These are phyloP conservation scores for Pilobolus umbonatus DNA, from an alignment of 192 early-diverging fungal genomes.

Conservation along the genomic window DNA sequence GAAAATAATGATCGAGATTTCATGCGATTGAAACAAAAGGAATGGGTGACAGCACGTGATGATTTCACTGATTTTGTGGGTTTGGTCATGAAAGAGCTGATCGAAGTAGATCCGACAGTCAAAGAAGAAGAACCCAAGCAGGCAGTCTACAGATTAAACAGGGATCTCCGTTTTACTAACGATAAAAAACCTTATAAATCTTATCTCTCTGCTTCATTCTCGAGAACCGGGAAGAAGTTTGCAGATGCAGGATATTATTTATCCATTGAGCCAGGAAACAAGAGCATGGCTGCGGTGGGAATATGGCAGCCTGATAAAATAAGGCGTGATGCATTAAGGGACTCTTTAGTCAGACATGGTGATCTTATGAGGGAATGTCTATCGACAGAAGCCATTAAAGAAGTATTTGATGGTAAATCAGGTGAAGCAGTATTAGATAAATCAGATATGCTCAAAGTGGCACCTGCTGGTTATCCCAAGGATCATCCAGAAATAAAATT, in stretches of 20 bases:
- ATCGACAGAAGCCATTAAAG: conserved; percentile 36
- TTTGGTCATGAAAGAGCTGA: conserved; percentile 35
- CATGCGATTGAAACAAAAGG: conserved; percentile 32
- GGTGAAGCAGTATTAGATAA: conserved; percentile 33
- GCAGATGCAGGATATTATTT: conserved; percentile 51
- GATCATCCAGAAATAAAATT: conserved; percentile 52
- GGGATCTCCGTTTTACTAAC: conserved; percentile 56
- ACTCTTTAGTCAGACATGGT: conserved; percentile 37
- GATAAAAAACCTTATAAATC: conserved; percentile 54
- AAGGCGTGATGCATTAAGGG: conserved; percentile 35
- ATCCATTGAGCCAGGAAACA: conserved; percentile 35
- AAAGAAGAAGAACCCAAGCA: conserved; percentile 38
- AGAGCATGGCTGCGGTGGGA: conserved; percentile 42
- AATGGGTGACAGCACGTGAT: conserved; percentile 27
- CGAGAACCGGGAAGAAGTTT: conserved; percentile 43
- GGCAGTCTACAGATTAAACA: conserved; percentile 46
- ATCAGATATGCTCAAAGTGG: conserved; percentile 44
- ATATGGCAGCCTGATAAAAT: conserved; percentile 39
- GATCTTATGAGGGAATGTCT: conserved; percentile 37
- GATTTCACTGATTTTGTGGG: conserved; percentile 49
- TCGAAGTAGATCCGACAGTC: conserved; percentile 41
- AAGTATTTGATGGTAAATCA: conserved; percentile 31
- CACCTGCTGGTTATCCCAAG: conserved; percentile 49
- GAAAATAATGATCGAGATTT: conserved; percentile 49
- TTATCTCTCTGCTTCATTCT: conserved; percentile 38